These are phyloP conservation scores for Cordyceps fumosorosea DNA, from an alignment of 2,329 filamentous ascomycete species.

Conservation along the genomic window DNA sequence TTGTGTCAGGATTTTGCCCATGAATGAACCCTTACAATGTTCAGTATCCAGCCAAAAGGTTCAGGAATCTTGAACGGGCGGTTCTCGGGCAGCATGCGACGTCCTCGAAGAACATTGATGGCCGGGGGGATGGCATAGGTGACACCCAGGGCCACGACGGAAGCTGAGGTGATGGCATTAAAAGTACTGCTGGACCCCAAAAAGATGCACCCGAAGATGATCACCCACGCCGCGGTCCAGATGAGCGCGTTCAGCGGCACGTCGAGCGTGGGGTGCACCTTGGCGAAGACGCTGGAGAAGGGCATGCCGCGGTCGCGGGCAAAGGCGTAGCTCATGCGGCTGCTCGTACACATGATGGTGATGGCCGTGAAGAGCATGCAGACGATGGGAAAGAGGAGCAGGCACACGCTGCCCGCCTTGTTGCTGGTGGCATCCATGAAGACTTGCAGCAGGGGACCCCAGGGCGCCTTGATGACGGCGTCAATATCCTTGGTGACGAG, in stretches of 20 bases:
- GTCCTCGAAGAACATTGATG: slow-evolving; percentile 44
- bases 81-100: slow-evolving; percentile 6
- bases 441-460: slow-evolving; percentile 55
- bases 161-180: slow-evolving; percentile 64
- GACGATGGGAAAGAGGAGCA: slow-evolving; percentile 58
- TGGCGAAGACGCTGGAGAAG: slow-evolving; percentile 51
- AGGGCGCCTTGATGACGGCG: slow-evolving; percentile 45
- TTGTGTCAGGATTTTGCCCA: not conserved
- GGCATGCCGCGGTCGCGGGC: slow-evolving; percentile 59
- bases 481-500: slow-evolving; percentile 56
- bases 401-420: slow-evolving; percentile 53
- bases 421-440: slow-evolving; percentile 56
- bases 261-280: slow-evolving; percentile 52
- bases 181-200: slow-evolving; percentile 59
- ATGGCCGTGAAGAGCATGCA: slow-evolving; percentile 59
- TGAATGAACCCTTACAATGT: not conserved
- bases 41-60: slow-evolving; percentile 9
- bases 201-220: slow-evolving; percentile 65
- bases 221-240: slow-evolving; percentile 52
- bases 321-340: slow-evolving; percentile 62
- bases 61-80: slow-evolving; percentile 10
- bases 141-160: slow-evolving; percentile 64
- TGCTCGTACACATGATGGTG: slow-evolving; percentile 59
- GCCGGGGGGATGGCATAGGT: slow-evolving; percentile 69
- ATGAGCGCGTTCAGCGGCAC: slow-evolving; percentile 63